A percentile compares a stretch with the other conserved stretches of the same genome.
Evolutionary conservation across 192 early-diverging fungal species (phyloP).

Genomic region (Oehlia diaphana): DNA sequence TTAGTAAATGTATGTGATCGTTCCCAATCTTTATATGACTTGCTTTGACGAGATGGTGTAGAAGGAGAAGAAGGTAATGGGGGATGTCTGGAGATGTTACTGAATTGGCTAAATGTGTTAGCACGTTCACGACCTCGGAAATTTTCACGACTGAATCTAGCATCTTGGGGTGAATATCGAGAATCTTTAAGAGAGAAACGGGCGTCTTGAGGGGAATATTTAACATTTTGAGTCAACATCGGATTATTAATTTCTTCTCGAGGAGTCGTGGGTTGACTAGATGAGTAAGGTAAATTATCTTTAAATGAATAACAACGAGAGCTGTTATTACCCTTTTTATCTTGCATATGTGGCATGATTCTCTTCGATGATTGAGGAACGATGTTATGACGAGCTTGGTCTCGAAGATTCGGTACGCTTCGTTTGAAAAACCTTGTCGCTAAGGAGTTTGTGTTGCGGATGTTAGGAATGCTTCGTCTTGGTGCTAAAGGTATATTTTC

Average conservation of each 20-base stretch:
- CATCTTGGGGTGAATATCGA: slow-evolving; percentile 1
- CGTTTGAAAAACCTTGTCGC: slow-evolving; percentile 16
- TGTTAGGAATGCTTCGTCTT: slow-evolving; percentile 24
- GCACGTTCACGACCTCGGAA: slow-evolving; percentile 9
- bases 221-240: background rate
- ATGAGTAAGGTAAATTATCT: background rate
- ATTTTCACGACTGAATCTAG: background rate
- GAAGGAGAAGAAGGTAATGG: background rate
- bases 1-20: slow-evolving; percentile 18
- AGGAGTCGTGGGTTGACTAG: background rate
- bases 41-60: background rate
- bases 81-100: background rate
- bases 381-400: background rate
- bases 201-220: slow-evolving; percentile 26
- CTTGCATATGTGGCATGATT: slow-evolving; percentile 21
- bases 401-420: slow-evolving; percentile 28
- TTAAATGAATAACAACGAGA: background rate
- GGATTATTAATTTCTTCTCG: slow-evolving; percentile 5
- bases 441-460: slow-evolving; percentile 1
- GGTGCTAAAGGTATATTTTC: slow-evolving; percentile 18
- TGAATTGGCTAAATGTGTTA: background rate
- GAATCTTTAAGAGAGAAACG: slow-evolving; percentile 1
- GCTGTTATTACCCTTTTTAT: background rate
- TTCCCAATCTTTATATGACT: background rate
- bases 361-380: slow-evolving; percentile 17